Conservation (phyloP, 1,284 basidiomycete genomes). For the Stereum hirsutum region DNA sequence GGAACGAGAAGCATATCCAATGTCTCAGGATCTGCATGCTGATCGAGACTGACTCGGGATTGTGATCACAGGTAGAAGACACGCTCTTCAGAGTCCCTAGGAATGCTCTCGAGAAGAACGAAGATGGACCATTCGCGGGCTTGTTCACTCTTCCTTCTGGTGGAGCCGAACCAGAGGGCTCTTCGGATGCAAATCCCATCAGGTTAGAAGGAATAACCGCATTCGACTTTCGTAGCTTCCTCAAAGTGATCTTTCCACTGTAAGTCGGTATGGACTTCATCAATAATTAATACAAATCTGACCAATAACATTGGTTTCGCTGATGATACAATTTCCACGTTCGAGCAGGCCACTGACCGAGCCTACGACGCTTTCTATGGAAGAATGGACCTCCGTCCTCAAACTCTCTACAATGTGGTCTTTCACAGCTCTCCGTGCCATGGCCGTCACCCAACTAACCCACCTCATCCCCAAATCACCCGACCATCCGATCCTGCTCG, state of each 20-base stretch:
- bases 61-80: not conserved
- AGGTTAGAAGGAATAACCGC: not conserved
- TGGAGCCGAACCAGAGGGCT: not conserved
- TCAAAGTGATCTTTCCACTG: not conserved
- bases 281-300: too few relatives aligned
- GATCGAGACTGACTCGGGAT: too few relatives aligned
- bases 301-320: too few relatives aligned
- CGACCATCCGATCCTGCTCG: not conserved
- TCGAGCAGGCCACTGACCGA: not conserved
- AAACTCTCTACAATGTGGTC: not conserved
- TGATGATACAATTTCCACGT: too few relatives aligned
- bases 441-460: not conserved
- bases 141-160: not conserved
- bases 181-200: not conserved
- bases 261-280: not conserved
- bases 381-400: not conserved
- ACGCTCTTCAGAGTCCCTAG: not conserved
- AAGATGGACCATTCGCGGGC: not conserved
- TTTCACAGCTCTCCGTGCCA: not conserved
- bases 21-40: too few relatives aligned
- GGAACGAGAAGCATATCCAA: too few relatives aligned
- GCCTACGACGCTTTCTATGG: not conserved
- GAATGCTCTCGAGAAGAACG: not conserved
- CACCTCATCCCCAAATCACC: not conserved
- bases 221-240: not conserved